Percentiles rank a stretch among this genome's conserved stretches.
Evolutionary conservation across 768 basidiomycete species (phyloP).

Genomic region (Leccinum imitatum): DNA sequence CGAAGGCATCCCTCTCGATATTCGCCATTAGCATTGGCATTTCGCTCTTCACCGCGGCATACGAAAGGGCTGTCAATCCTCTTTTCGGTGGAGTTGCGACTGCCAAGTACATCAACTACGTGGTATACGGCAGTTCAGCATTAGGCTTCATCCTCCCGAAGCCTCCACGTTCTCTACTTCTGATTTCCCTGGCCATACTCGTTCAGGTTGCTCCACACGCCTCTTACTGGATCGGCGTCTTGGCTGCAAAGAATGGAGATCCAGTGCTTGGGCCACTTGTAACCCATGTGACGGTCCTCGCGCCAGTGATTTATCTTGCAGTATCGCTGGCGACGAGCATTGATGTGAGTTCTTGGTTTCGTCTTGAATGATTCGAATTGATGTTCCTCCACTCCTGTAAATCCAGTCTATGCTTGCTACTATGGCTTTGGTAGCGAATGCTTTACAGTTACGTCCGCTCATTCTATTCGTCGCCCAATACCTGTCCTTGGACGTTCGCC

Average conservation of each 20-base stretch:
- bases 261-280: slow-evolving; percentile 57
- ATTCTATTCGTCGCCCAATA: slow-evolving; percentile 11
- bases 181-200: slow-evolving; percentile 38
- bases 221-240: slow-evolving; percentile 65
- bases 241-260: slow-evolving; percentile 52
- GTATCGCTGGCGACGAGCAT: slow-evolving; percentile 44
- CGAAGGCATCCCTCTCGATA: slow-evolving; percentile 24
- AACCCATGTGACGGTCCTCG: slow-evolving; percentile 56
- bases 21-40: slow-evolving; percentile 34
- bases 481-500: slow-evolving; percentile 22
- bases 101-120: slow-evolving; percentile 44
- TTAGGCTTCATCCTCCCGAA: slow-evolving; percentile 34
- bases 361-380: background rate
- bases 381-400: background rate
- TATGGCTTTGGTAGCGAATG: slow-evolving; percentile 26
- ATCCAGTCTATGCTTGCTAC: slow-evolving; percentile 24
- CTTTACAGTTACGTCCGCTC: slow-evolving; percentile 27
- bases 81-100: slow-evolving; percentile 66
- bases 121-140: slow-evolving; percentile 38
- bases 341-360: slow-evolving; percentile 34
- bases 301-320: slow-evolving; percentile 54
- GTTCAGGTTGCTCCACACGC: slow-evolving; percentile 54
- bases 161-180: slow-evolving; percentile 25
- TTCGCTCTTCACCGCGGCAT: slow-evolving; percentile 60
- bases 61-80: slow-evolving; percentile 64